A percentile compares a stretch with the other conserved stretches of the same genome.
phyloP scores from a whole-genome alignment of 139 green algal species.

The Zygnema circumcarinatum region DNA sequence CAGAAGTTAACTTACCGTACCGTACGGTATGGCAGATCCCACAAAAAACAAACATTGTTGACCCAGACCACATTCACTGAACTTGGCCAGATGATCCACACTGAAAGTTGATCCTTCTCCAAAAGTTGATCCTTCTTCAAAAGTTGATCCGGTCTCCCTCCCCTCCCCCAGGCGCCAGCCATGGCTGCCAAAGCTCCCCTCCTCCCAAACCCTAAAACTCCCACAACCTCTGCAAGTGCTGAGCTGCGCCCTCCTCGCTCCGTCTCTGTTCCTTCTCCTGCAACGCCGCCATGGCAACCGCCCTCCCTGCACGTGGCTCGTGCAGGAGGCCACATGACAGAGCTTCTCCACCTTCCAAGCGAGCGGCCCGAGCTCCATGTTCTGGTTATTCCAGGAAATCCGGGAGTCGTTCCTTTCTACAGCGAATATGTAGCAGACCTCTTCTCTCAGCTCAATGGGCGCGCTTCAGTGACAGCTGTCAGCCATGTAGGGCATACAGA shows the following conservation, averaged over 20 bases:
- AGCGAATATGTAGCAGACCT: slow-evolving; percentile 16
- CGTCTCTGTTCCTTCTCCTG: neutral
- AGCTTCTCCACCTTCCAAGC: neutral
- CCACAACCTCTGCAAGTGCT: neutral
- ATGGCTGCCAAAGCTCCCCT: too few species aligned
- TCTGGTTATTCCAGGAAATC: slow-evolving; percentile 39
- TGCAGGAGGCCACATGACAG: slow-evolving; percentile 4
- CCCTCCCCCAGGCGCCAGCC: too few species aligned
- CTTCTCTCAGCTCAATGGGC: neutral
- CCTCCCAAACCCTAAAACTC: neutral
- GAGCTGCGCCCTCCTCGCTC: neutral
- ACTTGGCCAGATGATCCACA: too few species aligned
- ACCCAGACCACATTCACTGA: too few species aligned
- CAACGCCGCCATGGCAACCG: neutral
- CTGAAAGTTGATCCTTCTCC: too few species aligned
- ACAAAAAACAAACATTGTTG: too few species aligned
- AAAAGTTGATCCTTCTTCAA: too few species aligned
- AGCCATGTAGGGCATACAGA: slow-evolving; percentile 34
- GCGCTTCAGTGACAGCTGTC: slow-evolving; percentile 12
- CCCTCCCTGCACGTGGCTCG: neutral
- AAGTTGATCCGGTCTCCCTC: too few species aligned
- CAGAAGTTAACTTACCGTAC: too few species aligned
- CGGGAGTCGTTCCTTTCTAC: slow-evolving; percentile 30
- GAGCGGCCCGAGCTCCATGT: neutral
- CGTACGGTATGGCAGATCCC: too few species aligned